A percentile compares a stretch with the other conserved stretches of the same genome.
Evolutionary conservation across 2,329 filamentous ascomycete species (phyloP).

Genomic region (Neophaeococcomyces mojaviensis): DNA sequence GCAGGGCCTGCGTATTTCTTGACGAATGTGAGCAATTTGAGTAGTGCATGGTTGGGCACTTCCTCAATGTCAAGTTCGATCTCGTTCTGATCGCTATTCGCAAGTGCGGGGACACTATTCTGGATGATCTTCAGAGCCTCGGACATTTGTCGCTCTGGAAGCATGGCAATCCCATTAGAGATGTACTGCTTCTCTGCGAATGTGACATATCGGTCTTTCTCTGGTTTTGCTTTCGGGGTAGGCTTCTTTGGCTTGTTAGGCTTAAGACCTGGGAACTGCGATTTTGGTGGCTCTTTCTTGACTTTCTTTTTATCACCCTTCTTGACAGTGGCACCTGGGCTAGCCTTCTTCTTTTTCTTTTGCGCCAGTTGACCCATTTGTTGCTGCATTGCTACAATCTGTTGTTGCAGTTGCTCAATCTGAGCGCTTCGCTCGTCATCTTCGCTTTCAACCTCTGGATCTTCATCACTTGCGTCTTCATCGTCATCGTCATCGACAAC

Average conservation of each 20-base stretch:
- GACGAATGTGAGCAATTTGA: constrained; percentile 40
- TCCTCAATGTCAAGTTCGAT: constrained; percentile 44
- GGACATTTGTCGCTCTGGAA: constrained; percentile 70
- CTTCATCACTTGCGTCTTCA: constrained; percentile 64
- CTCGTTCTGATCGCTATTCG: constrained; percentile 42
- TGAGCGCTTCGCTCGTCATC: constrained; percentile 55
- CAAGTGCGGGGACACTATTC: constrained; percentile 67
- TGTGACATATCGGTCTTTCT: constrained; percentile 59
- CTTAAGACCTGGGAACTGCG: constrained; percentile 21
- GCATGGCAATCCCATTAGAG: constrained; percentile 71
- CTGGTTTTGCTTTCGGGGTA: constrained; percentile 34
- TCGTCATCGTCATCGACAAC: constrained; percentile 61
- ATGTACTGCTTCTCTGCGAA: constrained; percentile 86
- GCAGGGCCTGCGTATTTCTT: constrained; percentile 40
- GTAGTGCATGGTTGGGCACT: constrained; percentile 39
- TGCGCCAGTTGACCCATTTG: constrained; percentile 49
- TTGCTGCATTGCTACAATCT: constrained; percentile 67
- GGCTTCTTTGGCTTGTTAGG: constrained; percentile 50
- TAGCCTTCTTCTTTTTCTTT: constrained; percentile 47
- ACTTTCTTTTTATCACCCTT: constrained; percentile 29
- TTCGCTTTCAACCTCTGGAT: constrained; percentile 51
- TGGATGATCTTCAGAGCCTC: constrained; percentile 86
- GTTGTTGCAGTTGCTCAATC: constrained; percentile 58
- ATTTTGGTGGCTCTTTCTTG: constrained; percentile 41
- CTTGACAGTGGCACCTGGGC: constrained; percentile 45